Evolutionary conservation across 1,284 basidiomycete species (phyloP), one percentile per base, ranked within the genome.

Genomic region (Phylloboletellus chloephorus): DNA sequence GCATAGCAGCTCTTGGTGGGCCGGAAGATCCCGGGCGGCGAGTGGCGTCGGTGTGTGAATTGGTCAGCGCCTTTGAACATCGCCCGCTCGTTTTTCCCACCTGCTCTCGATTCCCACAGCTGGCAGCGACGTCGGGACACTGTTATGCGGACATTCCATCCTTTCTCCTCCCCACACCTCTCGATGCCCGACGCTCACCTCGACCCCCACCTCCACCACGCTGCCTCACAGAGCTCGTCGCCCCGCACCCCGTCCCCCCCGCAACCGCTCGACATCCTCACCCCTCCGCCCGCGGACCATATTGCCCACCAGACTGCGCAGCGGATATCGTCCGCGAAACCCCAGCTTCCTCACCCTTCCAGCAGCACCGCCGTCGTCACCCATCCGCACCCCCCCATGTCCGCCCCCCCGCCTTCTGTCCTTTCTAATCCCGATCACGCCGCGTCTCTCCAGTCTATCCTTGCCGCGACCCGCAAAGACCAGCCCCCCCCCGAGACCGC

Each of bases 401-500:
- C 66, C 34, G 52, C 62, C 40, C 56, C 64, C 34, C 50, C 61
- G 26, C 60, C 65, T 29, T 67, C 67, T 34, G 52, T 56, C 47
- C 58, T 67, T 44, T 61, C 67, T 43, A 63, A 65, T 55, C 58
- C 72, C 36, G 75, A 72, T 57, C 76, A 69, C 46, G 72, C 67
- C 68, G 73, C 65, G 32, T 80, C 82, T 29, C 68, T 83, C 23
- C 79, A 84, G 49, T 78, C 80, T 30, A 75, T 82, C 49, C 64
- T 81, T 43, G 71, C 73, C 13, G 67, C 73, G 10, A 69, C 67
- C 32, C 73, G 54, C 31, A 65, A 66, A 64, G 54, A 69, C 66
- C 49, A 71, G 68, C 1, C 56, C 59, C 21, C 43, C 39, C 43
- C 53, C 35, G 41, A 71, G 47, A 67, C 68, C 42, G 64, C 67